Percentiles rank a stretch among this genome's conserved stretches.
These are phyloP conservation scores for Phyllosticta capitalensis DNA, from an alignment of 2,329 filamentous ascomycete species.

Conservation along the genomic window DNA sequence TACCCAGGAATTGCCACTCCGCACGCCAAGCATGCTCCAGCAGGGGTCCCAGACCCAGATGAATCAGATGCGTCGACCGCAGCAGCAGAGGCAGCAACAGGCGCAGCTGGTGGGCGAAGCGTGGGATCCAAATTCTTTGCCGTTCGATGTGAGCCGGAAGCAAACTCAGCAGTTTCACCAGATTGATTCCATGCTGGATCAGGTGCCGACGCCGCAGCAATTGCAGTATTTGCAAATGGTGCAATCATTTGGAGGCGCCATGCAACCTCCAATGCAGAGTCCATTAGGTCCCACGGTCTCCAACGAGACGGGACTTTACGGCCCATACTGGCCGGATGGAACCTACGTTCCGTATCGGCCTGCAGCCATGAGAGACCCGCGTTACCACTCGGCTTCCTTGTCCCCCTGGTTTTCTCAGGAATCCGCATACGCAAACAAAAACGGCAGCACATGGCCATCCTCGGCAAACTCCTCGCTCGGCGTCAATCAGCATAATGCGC, in stretches of 20 bases:
- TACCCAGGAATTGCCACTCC: conserved; percentile 28
- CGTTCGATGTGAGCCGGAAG: conserved; percentile 23
- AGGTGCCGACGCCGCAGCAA: conserved; percentile 44
- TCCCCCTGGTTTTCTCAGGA: conserved; percentile 25
- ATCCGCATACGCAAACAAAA: conserved; percentile 16
- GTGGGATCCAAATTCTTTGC: conserved; percentile 2
- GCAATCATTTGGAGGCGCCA: conserved; percentile 22
- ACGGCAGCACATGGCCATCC: conserved; percentile 15
- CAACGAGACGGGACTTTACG: conserved; percentile 31
- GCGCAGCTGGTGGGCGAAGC: background rate
- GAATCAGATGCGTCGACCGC: conserved; percentile 4
- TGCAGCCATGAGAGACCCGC: conserved; percentile 31
- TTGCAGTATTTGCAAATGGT: conserved; percentile 43
- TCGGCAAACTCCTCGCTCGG: conserved; percentile 16
- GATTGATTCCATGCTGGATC: conserved; percentile 53
- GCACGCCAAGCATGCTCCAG: conserved; percentile 18
- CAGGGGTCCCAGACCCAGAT: conserved; percentile 3
- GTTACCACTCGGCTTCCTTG: conserved; percentile 23
- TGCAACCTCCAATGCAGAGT: conserved; percentile 26
- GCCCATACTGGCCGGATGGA: conserved; percentile 34
- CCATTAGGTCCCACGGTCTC: conserved; percentile 30
- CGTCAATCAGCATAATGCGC: background rate
- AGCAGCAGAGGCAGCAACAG: conserved; percentile 1
- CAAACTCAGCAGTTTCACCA: conserved; percentile 38
- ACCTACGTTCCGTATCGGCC: conserved; percentile 32